Conservation (phyloP, 2,329 filamentous ascomycete genomes). For the Alternaria sp. region DNA sequence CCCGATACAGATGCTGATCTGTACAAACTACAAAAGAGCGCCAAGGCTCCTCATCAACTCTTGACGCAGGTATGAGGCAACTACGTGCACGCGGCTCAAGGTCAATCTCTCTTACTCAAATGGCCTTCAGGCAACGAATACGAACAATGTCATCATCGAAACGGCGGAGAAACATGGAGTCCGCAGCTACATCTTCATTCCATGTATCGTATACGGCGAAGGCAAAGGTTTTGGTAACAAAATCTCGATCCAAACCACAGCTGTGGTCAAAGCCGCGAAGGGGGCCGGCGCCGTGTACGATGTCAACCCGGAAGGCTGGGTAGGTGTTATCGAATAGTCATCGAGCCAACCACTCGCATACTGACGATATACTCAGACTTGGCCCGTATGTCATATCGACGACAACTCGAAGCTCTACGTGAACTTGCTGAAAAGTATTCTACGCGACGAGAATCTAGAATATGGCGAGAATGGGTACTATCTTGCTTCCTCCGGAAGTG, state of each 20-base stretch:
- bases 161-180: slow-evolving; percentile 52
- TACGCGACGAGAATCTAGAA: slow-evolving; percentile 47
- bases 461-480: slow-evolving; percentile 58
- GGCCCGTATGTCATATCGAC: slow-evolving; percentile 61
- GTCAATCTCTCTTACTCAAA: background rate
- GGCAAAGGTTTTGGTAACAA: slow-evolving; percentile 59
- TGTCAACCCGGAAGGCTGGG: background rate
- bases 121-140: slow-evolving; percentile 45
- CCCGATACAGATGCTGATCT: slow-evolving; percentile 54
- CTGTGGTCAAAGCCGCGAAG: slow-evolving; percentile 56
- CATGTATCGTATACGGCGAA: slow-evolving; percentile 60
- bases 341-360: slow-evolving; percentile 36
- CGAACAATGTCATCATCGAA: slow-evolving; percentile 56
- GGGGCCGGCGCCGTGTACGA: slow-evolving; percentile 49
- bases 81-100: too few relatives aligned
- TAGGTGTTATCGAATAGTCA: background rate
- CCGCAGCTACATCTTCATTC: slow-evolving; percentile 59
- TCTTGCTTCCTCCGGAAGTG: slow-evolving; percentile 56
- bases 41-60: slow-evolving; percentile 1
- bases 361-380: slow-evolving; percentile 27
- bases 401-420: slow-evolving; percentile 59
- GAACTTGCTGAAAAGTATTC: slow-evolving; percentile 53
- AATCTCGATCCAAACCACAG: slow-evolving; percentile 60
- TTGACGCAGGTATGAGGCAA: background rate
- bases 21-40: slow-evolving; percentile 53